Evolutionary conservation across 208 protist species (phyloP), one percentile per base, ranked within the genome.

Genomic region (Hexamita inflata): DNA sequence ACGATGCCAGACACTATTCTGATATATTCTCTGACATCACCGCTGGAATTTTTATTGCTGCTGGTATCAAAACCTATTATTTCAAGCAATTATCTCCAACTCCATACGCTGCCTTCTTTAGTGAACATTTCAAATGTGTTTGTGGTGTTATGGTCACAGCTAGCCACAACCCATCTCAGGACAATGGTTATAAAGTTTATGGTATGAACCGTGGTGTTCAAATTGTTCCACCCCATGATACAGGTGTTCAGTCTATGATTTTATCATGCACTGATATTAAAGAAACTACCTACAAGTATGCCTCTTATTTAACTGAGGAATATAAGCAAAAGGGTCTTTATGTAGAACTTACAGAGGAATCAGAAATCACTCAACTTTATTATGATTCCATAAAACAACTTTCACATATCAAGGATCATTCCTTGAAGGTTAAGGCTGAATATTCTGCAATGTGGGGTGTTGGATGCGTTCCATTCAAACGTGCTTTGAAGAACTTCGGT

Each of bases 101-200:
- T 1, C 79, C 79, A 19, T 70, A 59, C 0, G 66, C 64, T 60
- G 45, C 74, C n/a, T 82, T 73, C 65, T 59, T 32, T 28, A 42
- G 74, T 59, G 30, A 15, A 34, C 24, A 58, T 1, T 68, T 40
- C 32, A 41, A 49, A 24, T 74, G 75, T 68, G 77, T 58, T 13
- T 26, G 26, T 73, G 79, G 79, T 65, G 57, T 82, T 24, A 82
- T 82, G 79, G 75, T 82, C 0, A 82, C 79, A 30, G 79, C 79
- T 29, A 79, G 75, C 39, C 95, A 98, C 85, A 98, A 98, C 84
- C 93, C 95, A 26, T 96, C 96, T 82, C 80, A 91, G 39, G 92
- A 98, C 87, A 98, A 98, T 83, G 95, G 95, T 34, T 98, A 96
- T 83, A 98, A 98, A 82, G 90, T 98, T 19, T 78, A 74, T 35